Base-by-base conservation (phyloP, 163 green algal species). In the Prototheca cutis region DNA sequence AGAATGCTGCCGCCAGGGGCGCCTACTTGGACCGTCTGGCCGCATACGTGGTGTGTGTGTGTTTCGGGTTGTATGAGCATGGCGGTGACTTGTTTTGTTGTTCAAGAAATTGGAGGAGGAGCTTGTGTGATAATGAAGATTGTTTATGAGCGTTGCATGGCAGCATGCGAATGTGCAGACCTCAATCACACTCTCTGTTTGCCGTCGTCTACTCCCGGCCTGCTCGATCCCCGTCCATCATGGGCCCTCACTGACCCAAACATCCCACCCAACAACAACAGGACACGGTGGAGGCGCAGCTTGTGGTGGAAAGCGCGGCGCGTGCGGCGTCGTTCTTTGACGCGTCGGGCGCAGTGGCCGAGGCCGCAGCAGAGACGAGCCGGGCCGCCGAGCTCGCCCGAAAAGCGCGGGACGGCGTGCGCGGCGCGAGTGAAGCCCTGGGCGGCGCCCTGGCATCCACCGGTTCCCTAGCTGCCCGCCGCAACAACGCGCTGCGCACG, bases 241-340 rank as follows among this genome's bases (percentile, higher is more conserved):
- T n/a, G n/a, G n/a, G n/a, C n/a, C n/a, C n/a, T n/a, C n/a, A n/a
- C n/a, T n/a, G n/a, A n/a, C n/a, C n/a, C n/a, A n/a, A n/a, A n/a
- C n/a, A n/a, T n/a, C n/a, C n/a, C n/a, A n/a, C n/a, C n/a, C n/a
- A n/a, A n/a, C n/a, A n/a, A n/a, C 29, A 6, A 25, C 21, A 87
- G 80, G 85, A 94, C 48, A 67, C 73, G 15, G 80, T 91, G 28
- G 86, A 94, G 74, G 73, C 71, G 21, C 73, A 90, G 62, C 72
- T 94, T 57, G 74, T 90, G 55, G 59, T 67, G 7, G 86, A 94
- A 70, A 87, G 89, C 42, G 73, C 74, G 28, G 71, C 67, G 3
- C 77, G 83, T 32, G 75, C 61, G 24, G 25, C 42, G 10, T 51
- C 42, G 13, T 7, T 51, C 42, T 51, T 51, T 21, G 42, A 23